Conservation (phyloP, 257 asterid genomes). For the Solanum dulcamara region DNA sequence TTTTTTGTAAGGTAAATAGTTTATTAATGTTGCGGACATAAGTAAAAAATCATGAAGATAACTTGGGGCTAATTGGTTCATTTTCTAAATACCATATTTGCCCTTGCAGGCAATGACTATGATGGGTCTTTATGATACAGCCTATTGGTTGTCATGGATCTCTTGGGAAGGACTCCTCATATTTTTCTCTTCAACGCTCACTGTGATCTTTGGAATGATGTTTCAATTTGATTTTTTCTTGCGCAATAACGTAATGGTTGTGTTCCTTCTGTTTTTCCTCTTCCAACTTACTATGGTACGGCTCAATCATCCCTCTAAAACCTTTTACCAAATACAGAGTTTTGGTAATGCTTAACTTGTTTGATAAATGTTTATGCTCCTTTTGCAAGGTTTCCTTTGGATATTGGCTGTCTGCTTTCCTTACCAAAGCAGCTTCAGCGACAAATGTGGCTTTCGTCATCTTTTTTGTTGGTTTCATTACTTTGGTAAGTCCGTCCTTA, state of each 20-base stretch:
- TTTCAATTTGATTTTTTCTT: constrained; percentile 83
- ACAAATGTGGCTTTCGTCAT: constrained; percentile 55
- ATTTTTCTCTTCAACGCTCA: constrained; percentile 51
- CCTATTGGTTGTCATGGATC: constrained; percentile 91
- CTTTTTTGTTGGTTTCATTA: constrained; percentile 61
- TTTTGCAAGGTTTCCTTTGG: constrained; percentile 59
- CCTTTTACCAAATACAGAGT: background rate
- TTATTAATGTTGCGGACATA: background rate
- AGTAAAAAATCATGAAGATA: background rate
- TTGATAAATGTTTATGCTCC: background rate
- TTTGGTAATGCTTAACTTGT: background rate
- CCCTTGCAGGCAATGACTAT: constrained; percentile 80
- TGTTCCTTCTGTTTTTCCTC: constrained; percentile 67
- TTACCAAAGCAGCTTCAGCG: constrained; percentile 66
- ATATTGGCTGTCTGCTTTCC: constrained; percentile 63
- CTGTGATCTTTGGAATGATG: constrained; percentile 87
- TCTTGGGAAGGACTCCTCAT: constrained; percentile 73
- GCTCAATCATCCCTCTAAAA: constrained; percentile 5
- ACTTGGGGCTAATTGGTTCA: background rate
- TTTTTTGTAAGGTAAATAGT: background rate
- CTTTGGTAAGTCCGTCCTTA: constrained; percentile 47
- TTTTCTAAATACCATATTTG: constrained; percentile 1
- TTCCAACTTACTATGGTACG: constrained; percentile 82
- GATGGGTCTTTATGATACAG: constrained; percentile 95
- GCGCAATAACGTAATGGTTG: constrained; percentile 50